A percentile compares a stretch with the other conserved stretches of the same genome.
Evolutionary conservation across 306 rosid species (phyloP).

Genomic region (Crotalaria pallida): DNA sequence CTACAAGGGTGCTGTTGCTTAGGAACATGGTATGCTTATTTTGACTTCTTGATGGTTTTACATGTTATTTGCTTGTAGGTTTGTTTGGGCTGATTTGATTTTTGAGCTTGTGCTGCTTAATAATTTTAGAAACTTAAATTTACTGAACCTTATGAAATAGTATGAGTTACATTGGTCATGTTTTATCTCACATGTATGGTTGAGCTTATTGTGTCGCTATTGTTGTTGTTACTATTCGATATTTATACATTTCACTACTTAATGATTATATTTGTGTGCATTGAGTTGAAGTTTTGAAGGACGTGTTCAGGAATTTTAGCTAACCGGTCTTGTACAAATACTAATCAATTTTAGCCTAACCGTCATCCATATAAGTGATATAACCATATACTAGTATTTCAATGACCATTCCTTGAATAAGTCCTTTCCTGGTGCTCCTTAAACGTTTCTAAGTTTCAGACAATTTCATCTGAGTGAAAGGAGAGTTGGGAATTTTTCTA

Average conservation of each 20-base stretch:
- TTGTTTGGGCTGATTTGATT: neutral
- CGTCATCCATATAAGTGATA: too few relatives aligned
- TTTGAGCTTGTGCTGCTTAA: neutral
- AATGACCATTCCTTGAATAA: too few relatives aligned
- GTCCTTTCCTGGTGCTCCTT: too few relatives aligned
- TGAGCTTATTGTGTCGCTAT: neutral
- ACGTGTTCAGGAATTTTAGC: neutral
- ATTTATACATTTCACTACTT: neutral
- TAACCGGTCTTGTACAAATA: neutral
- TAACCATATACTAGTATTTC: too few relatives aligned
- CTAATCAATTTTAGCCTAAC: neutral
- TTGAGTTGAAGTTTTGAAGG: neutral
- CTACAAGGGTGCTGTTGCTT: constrained; percentile 80
- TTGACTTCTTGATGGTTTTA: neutral
- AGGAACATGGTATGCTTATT: constrained; percentile 78
- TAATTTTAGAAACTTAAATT: neutral
- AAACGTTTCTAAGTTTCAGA: too few relatives aligned
- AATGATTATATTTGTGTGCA: neutral
- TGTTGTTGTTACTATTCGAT: neutral
- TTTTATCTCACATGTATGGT: neutral
- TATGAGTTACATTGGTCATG: neutral
- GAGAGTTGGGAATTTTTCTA: too few relatives aligned
- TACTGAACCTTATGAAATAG: neutral
- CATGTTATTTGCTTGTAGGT: neutral
- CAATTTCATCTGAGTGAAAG: too few relatives aligned